Base-by-base conservation (phyloP, 805 yeast genomes). In the Cyberlindnera euphorbiae region DNA sequence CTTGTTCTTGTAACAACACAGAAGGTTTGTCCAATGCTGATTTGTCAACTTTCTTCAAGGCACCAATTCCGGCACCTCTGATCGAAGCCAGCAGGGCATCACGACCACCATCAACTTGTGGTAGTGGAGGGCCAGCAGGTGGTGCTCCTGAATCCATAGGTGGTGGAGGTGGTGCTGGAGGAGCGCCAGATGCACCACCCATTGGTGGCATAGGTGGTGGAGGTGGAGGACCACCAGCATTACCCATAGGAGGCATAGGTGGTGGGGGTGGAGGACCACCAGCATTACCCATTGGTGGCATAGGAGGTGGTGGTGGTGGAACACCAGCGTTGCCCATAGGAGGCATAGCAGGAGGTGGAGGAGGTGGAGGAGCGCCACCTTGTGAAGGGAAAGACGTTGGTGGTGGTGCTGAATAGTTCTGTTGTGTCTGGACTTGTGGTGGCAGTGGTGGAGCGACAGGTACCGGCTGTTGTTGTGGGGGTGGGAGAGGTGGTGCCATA, bases 21-120 rank as follows among this genome's bases (percentile, higher is more conserved):
- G 82, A 77, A 8, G 97, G 95, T 43, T 71, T 75, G 24, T 89
- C 96, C 27, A 87, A 63, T 50, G 82, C 88, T 0, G 86, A 60
- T 59, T 88, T 90, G 58, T 90, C 97, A 2, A 82, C 82, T 55
- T 80, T 86, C 45, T 70, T 76, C 47, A 90, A 70, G 6, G 75
- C 52, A 0, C 82, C 80, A 5, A 89, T 26, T 11, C 79, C 82
- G 0, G 96, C 79, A 26, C 80, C 76, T 49, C 96, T 71, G 47
- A 90, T 90, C 1, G 97, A 86, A 0, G 94, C 84, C 41, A 90
- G 65, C 28, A 90, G 67, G 0, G 95, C 95, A 57, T 84, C 95
- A 49, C 95, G 67, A 0, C 79, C 80, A 2, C 66, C 62, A 46
- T 71, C 88, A 5, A 63, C 77, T 18, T 42, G 46, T 6, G 58